Base-by-base conservation (phyloP, 805 yeast genomes). In the Hanseniaspora valbyensis region DNA sequence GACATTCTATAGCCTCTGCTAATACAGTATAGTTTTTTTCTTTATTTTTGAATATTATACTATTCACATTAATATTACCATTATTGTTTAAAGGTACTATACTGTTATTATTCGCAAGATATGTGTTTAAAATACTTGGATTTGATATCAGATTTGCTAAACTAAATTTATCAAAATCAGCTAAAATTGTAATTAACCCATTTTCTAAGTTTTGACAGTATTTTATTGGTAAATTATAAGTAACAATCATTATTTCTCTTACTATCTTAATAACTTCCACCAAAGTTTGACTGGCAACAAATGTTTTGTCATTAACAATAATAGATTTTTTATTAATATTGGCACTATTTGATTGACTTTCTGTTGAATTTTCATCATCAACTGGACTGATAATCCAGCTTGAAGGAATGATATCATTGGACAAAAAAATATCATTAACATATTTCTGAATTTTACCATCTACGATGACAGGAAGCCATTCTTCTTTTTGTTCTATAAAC, bases 381-480 rank as follows among this genome's bases (percentile, higher is more conserved):
- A 25, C n/a, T 3, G 30, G n/a, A 10, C 16, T 26, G 13, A 46
- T 64, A 2, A 67, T 60, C 86, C 87, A 81, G 10, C 55, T 60
- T 0, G 64, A 57, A 1, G 76, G 76, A 51, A 75, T 79, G 10
- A 69, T 58, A 22, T 67, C 66, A 1, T 70, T 67, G n/a, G 76
- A 64, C 13, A 70, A 68, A 1, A 74, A 69, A 12, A 83, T 71
- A 38, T 71, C 71, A 57, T 77, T 76, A 4, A 78, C 73, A 13
- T 65, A 58, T 3, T 50, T 56, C 58, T 83, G 89, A 1, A 78
- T 62, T 0, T 61, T 60, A 1, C 66, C 60, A 0, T 76, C 60
- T 9, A 80, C 75, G n/a, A 76, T 74, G 18, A 74, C 76, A 49
- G 89, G 95, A 53, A 76, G 77, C 97, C 97, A 90, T 21, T 68